These are phyloP conservation scores for Warburgia ugandensis DNA, from an alignment of 164 flowering plant species.

Conservation along the genomic window DNA sequence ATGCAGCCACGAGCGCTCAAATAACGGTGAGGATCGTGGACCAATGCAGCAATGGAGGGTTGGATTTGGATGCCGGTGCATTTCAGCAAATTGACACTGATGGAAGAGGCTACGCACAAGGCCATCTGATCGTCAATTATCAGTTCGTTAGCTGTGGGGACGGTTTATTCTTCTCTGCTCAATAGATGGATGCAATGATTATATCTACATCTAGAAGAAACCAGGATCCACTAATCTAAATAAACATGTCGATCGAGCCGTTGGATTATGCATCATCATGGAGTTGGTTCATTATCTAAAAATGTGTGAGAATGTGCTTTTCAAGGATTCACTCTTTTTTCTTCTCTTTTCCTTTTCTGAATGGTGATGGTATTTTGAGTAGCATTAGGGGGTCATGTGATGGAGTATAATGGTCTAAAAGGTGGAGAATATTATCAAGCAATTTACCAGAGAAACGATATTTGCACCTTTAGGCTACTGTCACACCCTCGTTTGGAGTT, in stretches of 20 bases:
- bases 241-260: slow-evolving; percentile 3
- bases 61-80: slow-evolving; percentile 55
- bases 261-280: no score
- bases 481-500: no score
- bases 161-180: slow-evolving; percentile 1
- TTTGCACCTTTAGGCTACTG: no score
- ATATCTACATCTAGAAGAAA: neutral
- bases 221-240: neutral
- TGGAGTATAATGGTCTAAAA: no score
- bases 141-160: slow-evolving; percentile 45
- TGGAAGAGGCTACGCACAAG: slow-evolving; percentile 38
- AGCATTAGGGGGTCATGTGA: no score
- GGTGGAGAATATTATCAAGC: no score
- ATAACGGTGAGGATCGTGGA: slow-evolving; percentile 65
- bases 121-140: slow-evolving; percentile 50
- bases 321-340: no score
- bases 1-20: slow-evolving; percentile 39
- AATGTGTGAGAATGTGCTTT: no score
- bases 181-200: neutral
- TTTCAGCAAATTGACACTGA: slow-evolving; percentile 48
- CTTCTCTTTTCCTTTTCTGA: no score
- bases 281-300: no score
- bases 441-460: no score
- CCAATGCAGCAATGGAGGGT: slow-evolving; percentile 74
- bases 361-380: no score